Evolutionary conservation across 495 filamentous ascomycete species (phyloP).

Genomic region (Xylaria telfairii): DNA sequence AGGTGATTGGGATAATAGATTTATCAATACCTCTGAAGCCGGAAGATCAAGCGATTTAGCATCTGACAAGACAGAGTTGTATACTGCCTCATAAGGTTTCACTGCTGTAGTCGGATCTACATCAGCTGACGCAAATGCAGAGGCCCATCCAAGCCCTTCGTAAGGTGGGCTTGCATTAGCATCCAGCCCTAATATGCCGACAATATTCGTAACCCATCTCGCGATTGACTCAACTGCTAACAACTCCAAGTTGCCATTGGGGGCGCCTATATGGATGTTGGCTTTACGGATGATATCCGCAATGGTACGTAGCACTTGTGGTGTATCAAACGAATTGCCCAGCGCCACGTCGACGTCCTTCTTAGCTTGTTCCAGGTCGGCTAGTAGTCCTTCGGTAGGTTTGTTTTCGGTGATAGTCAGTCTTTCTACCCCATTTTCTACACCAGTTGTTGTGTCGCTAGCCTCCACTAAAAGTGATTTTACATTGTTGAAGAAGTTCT

Average conservation of each 20-base stretch:
- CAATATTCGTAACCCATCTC: slow-evolving; percentile 82
- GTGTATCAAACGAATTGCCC: slow-evolving; percentile 89
- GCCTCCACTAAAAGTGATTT: slow-evolving; percentile 62
- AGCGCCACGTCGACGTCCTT: slow-evolving; percentile 69
- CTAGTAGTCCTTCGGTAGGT: slow-evolving; percentile 37
- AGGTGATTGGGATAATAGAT: slow-evolving; percentile 45
- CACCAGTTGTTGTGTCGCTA: slow-evolving; percentile 30
- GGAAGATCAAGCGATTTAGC: slow-evolving; percentile 39
- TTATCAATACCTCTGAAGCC: slow-evolving; percentile 42
- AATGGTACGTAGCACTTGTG: slow-evolving; percentile 74
- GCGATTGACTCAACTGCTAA: slow-evolving; percentile 66
- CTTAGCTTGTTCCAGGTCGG: slow-evolving; percentile 67
- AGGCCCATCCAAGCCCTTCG: slow-evolving; percentile 81
- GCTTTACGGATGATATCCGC: slow-evolving; percentile 74
- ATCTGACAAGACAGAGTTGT: slow-evolving; percentile 46
- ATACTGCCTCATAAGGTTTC: slow-evolving; percentile 52
- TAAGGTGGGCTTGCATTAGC: slow-evolving; percentile 62
- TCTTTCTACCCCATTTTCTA: slow-evolving; percentile 51
- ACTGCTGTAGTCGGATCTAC: slow-evolving; percentile 51
- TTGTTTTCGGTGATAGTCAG: slow-evolving; percentile 46
- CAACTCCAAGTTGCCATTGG: slow-evolving; percentile 56
- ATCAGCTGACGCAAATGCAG: slow-evolving; percentile 62
- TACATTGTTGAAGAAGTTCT: slow-evolving; percentile 89
- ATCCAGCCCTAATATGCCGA: slow-evolving; percentile 86
- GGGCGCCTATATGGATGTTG: slow-evolving; percentile 70